Base-by-base conservation (phyloP, 352 stramenopile species). In the Globisporangium okanoganense region DNA sequence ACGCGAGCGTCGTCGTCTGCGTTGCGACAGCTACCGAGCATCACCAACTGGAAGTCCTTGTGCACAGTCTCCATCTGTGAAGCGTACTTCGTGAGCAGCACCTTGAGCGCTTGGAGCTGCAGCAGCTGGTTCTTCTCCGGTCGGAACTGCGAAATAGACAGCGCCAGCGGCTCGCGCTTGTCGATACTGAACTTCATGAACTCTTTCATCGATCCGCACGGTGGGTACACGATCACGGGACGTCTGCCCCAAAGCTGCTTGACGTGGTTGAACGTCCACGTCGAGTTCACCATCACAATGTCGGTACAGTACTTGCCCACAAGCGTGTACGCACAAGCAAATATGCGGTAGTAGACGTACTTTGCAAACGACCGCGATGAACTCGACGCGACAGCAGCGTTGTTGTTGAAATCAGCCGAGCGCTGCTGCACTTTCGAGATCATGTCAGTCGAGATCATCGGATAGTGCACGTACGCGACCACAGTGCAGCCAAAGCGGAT, bases 381-480 rank as follows among this genome's bases (percentile, higher is more conserved):
- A 58, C 85, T 98, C 12, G 65, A 59, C 6, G 94, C 81, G 31
- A 99, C 92, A 7, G 75, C 61, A 12, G 77, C 51, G 48, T 91
- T 65, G 70, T 99, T 98, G 78, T 99, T 99, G 73, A 98, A 98
- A 14, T 85, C 82, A 5, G 92, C 72, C 38, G 86, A 70, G 38
- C 92, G 90, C 57, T 98, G 79, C 64, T 88, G 89, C 6, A 99
- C 96, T 38, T 95, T 82, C 36, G 70, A 63, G 36, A 99, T 91
- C 98, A 99, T 99, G 67, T 99, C 97, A 35, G 92, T 98, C 51
- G 90, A 99, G 67, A 99, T 99, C 59, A 98, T 99, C 8, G 98
- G 97, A 82, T 99, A 99, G 82, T 99, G 97, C 27, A 98, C 95
- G 84, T 99, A 99, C 48, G 95, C 85, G 3, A 91, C 80, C 35